phyloP scores from a whole-genome alignment of 2,329 filamentous ascomycete species.

The Bimuria novae-zelandiae region DNA sequence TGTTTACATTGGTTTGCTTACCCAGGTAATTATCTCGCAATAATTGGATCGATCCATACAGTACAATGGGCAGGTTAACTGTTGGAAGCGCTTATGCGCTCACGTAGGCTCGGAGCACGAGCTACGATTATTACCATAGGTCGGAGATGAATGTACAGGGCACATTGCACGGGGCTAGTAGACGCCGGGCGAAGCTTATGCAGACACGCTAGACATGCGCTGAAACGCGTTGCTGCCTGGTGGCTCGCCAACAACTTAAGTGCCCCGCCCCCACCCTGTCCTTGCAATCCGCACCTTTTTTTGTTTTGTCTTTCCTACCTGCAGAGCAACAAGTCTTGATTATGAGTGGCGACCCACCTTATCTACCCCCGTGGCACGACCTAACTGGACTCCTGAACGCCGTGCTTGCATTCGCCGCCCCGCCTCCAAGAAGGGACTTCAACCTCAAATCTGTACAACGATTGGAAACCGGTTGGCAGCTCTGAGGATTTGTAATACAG shows the following conservation, averaged over 20 bases:
- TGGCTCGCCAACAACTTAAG: background rate
- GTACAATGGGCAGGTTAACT: too few relatives aligned
- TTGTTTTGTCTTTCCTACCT: background rate
- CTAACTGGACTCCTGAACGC: background rate
- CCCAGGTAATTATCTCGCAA: too few relatives aligned
- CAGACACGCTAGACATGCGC: background rate
- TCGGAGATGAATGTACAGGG: too few relatives aligned
- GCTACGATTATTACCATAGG: too few relatives aligned
- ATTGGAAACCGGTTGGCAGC: background rate
- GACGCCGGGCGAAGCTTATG: background rate
- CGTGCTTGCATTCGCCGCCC: background rate
- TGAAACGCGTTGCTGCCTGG: background rate
- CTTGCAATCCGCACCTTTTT: background rate
- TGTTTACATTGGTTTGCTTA: too few relatives aligned
- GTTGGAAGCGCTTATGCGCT: too few relatives aligned
- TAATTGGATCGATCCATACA: too few relatives aligned
- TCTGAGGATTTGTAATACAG: background rate
- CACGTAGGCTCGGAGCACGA: too few relatives aligned
- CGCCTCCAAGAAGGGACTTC: background rate
- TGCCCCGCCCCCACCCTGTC: background rate
- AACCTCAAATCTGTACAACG: background rate
- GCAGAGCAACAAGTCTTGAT: background rate
- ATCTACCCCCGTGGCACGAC: background rate
- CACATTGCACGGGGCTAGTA: slow-evolving; percentile 25
- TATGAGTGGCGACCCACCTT: background rate